Evolutionary conservation across 768 basidiomycete genomes (phyloP).

Genomic region (Podaxis sp.): DNA sequence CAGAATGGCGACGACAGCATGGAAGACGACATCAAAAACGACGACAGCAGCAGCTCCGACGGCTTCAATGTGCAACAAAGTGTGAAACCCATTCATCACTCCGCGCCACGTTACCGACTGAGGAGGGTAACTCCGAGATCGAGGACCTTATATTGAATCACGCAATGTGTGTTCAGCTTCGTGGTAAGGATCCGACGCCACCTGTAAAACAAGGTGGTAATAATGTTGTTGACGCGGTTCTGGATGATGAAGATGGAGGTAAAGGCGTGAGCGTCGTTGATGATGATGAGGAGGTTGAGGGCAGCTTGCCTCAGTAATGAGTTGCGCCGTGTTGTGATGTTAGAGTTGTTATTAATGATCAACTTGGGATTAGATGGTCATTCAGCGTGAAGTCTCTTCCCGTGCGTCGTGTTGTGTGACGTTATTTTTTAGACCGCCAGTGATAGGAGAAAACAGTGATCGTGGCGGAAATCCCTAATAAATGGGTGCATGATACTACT

Average conservation of each 20-base stretch:
- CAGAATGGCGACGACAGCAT: neutral
- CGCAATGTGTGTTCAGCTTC: conserved; percentile 6
- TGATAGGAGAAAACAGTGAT: too few species aligned
- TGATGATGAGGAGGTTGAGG: conserved; percentile 42
- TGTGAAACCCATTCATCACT: conserved; percentile 10
- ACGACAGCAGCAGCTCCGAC: conserved; percentile 16
- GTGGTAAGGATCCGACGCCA: conserved; percentile 6
- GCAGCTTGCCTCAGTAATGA: conserved; percentile 59
- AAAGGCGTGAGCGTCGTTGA: conserved; percentile 31
- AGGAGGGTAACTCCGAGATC: conserved; percentile 28
- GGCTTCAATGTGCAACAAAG: neutral
- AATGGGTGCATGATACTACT: too few species aligned
- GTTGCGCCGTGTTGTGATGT: conserved; percentile 60
- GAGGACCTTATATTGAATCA: conserved; percentile 33
- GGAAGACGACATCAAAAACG: conserved; percentile 28
- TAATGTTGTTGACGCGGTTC: neutral
- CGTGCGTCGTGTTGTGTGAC: too few species aligned
- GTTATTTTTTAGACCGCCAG: too few species aligned
- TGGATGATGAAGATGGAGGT: conserved; percentile 21
- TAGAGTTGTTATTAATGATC: conserved; percentile 38
- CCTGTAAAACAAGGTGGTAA: neutral
- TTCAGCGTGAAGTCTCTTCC: too few species aligned
- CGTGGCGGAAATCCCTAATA: too few species aligned
- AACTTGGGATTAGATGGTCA: too few species aligned
- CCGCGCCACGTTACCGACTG: conserved; percentile 3